Base-by-base conservation (phyloP, 2,329 filamentous ascomycete genomes). In the Botrytis sinoallii region DNA sequence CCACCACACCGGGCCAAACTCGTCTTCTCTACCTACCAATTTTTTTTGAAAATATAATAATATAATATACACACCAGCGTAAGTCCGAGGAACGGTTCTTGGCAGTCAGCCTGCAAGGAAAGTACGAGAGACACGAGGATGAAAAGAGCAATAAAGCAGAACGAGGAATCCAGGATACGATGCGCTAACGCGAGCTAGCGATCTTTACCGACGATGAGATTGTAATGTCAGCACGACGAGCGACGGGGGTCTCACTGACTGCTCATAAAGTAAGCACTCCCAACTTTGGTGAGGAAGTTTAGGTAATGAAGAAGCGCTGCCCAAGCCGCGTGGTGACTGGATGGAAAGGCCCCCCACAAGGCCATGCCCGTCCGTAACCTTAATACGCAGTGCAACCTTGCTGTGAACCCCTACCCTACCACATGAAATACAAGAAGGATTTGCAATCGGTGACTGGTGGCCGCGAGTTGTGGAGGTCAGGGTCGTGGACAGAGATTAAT, bases 71-170 rank as follows among this genome's bases (percentile, higher is more conserved):
- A 40, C 20, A 29, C 63, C 35, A 66, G 46, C 60, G 70, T n/a
- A 72, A 55, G 61, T 67, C 70, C 70, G 60, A 72, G 22, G 46
- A 44, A 72, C 61, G 35, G 69, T 38, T 65, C 59, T 73, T 71
- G 72, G 70, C 73, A 71, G 76, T 77, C 76, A 77, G 76, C 75
- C 70, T 65, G 74, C 75, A 77, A 75, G 29, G 72, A 59, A 40
- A 57, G 70, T 61, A 73, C 69, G 68, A 40, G 44, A 65, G 35
- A 48, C 32, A 70, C 59, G 63, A 68, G 52, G 40, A 61, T 63
- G 61, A 72, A 72, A 65, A 66, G 61, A 38, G 68, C 40, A 48
- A 29, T 9, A 67, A 35, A 64, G 38, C 25, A 64, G 38, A 29
- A 40, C 35, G 22, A 63, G 38, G 8, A 1, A 8, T 40, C 55